These are phyloP conservation scores for Mycosphaerella sp. DNA, from an alignment of 2,329 filamentous ascomycete species.

Conservation along the genomic window DNA sequence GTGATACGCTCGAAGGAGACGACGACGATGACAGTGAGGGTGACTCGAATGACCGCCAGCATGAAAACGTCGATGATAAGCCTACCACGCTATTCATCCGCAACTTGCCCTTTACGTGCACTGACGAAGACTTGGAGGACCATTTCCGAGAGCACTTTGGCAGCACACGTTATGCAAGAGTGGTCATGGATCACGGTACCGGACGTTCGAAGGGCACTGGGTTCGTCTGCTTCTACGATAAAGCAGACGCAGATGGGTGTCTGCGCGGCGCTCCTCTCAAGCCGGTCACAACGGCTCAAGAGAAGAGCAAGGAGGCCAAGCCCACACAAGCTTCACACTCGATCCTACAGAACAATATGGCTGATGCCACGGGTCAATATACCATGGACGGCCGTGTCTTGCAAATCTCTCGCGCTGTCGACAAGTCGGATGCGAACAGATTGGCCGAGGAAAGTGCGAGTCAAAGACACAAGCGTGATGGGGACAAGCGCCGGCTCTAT, in stretches of 20 bases:
- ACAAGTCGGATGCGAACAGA: slow-evolving; percentile 68
- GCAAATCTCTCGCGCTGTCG: slow-evolving; percentile 76
- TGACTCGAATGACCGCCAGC: slow-evolving; percentile 39
- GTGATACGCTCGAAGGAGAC: slow-evolving; percentile 29
- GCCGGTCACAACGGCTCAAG: slow-evolving; percentile 31
- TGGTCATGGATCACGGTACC: slow-evolving; percentile 80
- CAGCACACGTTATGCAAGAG: slow-evolving; percentile 77
- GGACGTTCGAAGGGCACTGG: slow-evolving; percentile 85
- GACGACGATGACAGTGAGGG: slow-evolving; percentile 38
- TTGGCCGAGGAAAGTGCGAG: slow-evolving; percentile 63
- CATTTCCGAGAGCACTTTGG: slow-evolving; percentile 81
- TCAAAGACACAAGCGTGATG: slow-evolving; percentile 61
- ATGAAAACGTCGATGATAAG: slow-evolving; percentile 52
- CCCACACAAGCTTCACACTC: slow-evolving; percentile 58
- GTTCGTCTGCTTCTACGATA: slow-evolving; percentile 86
- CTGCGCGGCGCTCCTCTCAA: slow-evolving; percentile 65
- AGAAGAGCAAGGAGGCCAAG: slow-evolving; percentile 23
- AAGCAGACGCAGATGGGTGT: slow-evolving; percentile 68
- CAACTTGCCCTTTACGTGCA: slow-evolving; percentile 84
- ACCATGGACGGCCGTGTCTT: slow-evolving; percentile 85
- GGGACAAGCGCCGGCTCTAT: slow-evolving; percentile 85
- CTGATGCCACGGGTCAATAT: slow-evolving; percentile 76
- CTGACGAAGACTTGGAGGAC: slow-evolving; percentile 72
- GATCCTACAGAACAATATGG: slow-evolving; percentile 76
- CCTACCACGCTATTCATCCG: slow-evolving; percentile 81